Evolutionary conservation across 2,329 filamentous ascomycete species (phyloP).

Genomic region (Fusarium oxysporum): DNA sequence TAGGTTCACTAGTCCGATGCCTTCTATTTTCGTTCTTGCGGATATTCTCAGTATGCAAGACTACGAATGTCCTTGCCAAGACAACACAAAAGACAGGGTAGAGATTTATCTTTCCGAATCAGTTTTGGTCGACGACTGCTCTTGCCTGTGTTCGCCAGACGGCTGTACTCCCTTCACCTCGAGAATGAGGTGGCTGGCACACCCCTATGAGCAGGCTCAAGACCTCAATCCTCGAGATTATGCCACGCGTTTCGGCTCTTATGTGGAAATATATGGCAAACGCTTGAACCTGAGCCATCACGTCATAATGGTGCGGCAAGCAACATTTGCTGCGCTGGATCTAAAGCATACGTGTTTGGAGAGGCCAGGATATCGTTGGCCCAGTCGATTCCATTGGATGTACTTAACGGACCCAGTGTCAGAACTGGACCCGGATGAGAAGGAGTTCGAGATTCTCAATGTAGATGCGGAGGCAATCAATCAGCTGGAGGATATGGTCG

Average conservation of each 20-base stretch:
- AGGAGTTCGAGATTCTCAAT: background rate
- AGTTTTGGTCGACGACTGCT: rapidly evolving
- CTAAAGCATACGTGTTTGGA: background rate
- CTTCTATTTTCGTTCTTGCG: rapidly evolving
- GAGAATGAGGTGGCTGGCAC: background rate
- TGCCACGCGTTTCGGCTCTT: rapidly evolving
- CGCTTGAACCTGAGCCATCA: rapidly evolving
- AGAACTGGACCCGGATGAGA: background rate
- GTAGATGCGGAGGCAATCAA: rapidly evolving
- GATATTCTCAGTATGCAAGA: rapidly evolving
- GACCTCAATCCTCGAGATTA: rapidly evolving
- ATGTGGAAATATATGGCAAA: rapidly evolving
- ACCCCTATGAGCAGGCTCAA: rapidly evolving
- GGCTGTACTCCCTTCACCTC: background rate
- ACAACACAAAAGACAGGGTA: rapidly evolving
- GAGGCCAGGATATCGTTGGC: rapidly evolving
- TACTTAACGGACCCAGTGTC: rapidly evolving
- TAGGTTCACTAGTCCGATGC: background rate
- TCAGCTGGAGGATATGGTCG: rapidly evolving
- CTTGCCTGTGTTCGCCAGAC: background rate
- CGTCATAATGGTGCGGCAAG: rapidly evolving
- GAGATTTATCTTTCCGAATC: rapidly evolving
- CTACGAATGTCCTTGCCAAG: rapidly evolving
- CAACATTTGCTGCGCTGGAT: background rate
- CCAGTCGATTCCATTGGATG: no score